Evolutionary conservation across 2,329 filamentous ascomycete species (phyloP), one percentile per base, ranked within the genome.

Genomic region (Aspergillus felis): DNA sequence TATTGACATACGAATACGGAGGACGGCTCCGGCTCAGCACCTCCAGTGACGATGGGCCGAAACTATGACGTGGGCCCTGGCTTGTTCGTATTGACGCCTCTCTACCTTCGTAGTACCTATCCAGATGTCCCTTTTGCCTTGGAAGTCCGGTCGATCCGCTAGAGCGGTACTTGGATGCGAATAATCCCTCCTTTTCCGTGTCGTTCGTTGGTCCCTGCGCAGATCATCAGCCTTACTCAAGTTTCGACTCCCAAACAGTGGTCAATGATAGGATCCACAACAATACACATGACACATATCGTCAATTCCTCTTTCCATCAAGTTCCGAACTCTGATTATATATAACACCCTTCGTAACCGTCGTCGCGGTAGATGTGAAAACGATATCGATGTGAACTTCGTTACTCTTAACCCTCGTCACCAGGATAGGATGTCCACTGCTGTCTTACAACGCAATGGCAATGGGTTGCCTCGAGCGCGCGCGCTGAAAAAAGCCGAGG

Each of bases 361-460:
- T 32, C 38, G 49, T 44, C 22, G 27, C 44, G 10, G 3, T 17
- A 32, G 35, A 24, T 41, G 52, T 51, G 28, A 14, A 9, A 42
- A 20, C 50, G 38, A 44, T 41, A 51, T 46, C 42, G 28, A 55
- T 59, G 54, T 53, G 53, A 57, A 52, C 22, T 50, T 44, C 53
- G 25, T 32, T 57, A 51, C 53, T 57, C 59, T 56, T 58, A 42
- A 41, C 54, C 54, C 55, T 48, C 52, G 48, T 55, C 47, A 29
- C 51, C 57, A 71, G 57, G 46, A 74, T 73, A 71, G 57, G 46
- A 74, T 73, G 71, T 71, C 70, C 46, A 66, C 64, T 50, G 64
- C 68, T 56, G 56, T 70, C 53, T 62, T 62, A 24, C 64, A 65
- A 24, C 59, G 57, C 12, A 61, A 69, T 62, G 67, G 63, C 50